phyloP scores from a whole-genome alignment of 78 protist species.

The Mastigamoeba balamuthi region DNA sequence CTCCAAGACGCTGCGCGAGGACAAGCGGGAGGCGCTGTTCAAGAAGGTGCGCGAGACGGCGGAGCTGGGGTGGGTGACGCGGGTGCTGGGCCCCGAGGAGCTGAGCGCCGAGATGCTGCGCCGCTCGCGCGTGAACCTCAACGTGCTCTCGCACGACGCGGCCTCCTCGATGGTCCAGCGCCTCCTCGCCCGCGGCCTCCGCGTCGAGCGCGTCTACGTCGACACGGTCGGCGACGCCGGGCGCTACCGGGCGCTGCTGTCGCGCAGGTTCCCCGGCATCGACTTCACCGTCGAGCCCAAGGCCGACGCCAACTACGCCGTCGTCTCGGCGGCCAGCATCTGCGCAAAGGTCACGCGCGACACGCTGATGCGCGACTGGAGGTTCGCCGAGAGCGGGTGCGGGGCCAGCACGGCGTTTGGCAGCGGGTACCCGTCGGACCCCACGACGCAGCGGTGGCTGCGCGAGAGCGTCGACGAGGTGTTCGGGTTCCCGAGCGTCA shows the following conservation, averaged over 20 bases:
- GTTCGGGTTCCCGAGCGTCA: constrained; percentile 49
- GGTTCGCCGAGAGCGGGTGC: background rate
- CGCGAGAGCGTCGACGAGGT: constrained; percentile 3
- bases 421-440: constrained; percentile 28
- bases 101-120: constrained; percentile 11
- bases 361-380: background rate
- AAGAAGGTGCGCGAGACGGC: background rate
- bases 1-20: background rate
- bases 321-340: constrained; percentile 53
- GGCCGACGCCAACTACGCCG: constrained; percentile 49
- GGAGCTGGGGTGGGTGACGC: background rate
- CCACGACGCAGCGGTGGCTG: constrained; percentile 11
- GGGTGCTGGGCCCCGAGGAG: constrained; percentile 15
- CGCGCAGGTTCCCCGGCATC: constrained; percentile 21
- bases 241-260: constrained; percentile 6
- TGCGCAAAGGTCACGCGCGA: constrained; percentile 53
- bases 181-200: constrained; percentile 10
- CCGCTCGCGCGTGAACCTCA: constrained; percentile 15
- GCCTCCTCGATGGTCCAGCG: constrained; percentile 17
- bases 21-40: background rate
- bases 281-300: constrained; percentile 27
- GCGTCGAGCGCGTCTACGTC: constrained; percentile 27
- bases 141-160: constrained; percentile 37
- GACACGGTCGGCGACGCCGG: constrained; percentile 57
- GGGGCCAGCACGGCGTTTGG: background rate